Conservation (phyloP, 257 asterid species). For the Oldenlandia corymbosa region DNA sequence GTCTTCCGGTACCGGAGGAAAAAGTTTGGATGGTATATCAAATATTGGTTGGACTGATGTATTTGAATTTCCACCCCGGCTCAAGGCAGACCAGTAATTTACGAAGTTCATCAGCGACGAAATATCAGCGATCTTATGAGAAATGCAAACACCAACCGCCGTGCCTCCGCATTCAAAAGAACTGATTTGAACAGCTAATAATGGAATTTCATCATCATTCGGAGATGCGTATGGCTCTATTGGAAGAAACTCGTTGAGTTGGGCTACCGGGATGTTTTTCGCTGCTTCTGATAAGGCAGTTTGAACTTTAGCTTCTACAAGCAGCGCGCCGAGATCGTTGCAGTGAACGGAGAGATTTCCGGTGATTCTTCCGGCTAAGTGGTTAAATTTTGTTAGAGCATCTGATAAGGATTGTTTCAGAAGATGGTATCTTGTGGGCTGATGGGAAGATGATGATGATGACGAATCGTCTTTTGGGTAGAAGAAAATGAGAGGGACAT, state of each 20-base stretch:
- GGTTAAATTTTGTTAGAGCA: conserved; percentile 18
- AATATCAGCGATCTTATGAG: conserved; percentile 27
- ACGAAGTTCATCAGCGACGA: conserved; percentile 22
- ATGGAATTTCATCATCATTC: not conserved
- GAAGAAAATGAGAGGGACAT: not conserved
- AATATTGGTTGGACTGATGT: conserved; percentile 7
- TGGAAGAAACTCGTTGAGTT: not conserved
- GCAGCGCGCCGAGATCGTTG: conserved; percentile 25
- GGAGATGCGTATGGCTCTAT: not conserved
- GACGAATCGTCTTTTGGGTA: not conserved
- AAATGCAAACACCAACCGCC: conserved; percentile 20
- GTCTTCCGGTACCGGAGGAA: conserved; percentile 14
- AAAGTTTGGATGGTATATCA: conserved; percentile 4
- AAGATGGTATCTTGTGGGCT: not conserved
- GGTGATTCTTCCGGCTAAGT: conserved; percentile 27
- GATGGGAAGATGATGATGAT: not conserved
- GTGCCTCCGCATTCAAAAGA: conserved; percentile 28
- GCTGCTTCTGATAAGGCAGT: conserved; percentile 7
- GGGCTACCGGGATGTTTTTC: not conserved
- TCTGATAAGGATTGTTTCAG: conserved; percentile 29
- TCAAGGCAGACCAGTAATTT: conserved; percentile 25
- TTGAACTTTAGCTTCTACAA: conserved; percentile 22
- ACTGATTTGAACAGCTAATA: conserved; percentile 25
- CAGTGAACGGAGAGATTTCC: conserved; percentile 22
- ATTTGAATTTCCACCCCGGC: conserved; percentile 2